Percentiles rank a stretch among this genome's conserved stretches.
Conservation (phyloP, 2,329 filamentous ascomycete species). For the Hypocreales sp. region DNA sequence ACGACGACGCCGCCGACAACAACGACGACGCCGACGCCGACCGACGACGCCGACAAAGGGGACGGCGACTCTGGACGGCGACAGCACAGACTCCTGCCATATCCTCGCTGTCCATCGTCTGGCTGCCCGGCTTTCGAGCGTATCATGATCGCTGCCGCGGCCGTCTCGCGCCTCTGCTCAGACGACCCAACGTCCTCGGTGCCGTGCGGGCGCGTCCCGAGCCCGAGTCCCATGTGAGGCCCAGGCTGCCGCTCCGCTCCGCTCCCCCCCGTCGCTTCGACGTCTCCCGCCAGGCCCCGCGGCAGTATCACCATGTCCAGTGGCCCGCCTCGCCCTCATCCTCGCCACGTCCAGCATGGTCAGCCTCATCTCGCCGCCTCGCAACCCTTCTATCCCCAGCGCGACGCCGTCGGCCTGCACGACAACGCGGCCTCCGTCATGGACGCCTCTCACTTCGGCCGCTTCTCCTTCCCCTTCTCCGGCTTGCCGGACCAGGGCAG, state of each 20-base stretch:
- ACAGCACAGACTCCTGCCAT: too few relatives aligned
- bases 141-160: conserved; percentile 1
- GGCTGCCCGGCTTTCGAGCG: too few relatives aligned
- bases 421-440: conserved; percentile 16
- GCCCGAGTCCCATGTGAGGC: background rate
- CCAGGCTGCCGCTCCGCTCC: background rate
- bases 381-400: conserved; percentile 9
- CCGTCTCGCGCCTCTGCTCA: background rate
- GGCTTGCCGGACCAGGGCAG: conserved; percentile 14
- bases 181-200: background rate
- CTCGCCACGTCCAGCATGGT: conserved; percentile 14
- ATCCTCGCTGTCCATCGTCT: too few relatives aligned
- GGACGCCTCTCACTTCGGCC: conserved; percentile 32
- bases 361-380: conserved; percentile 8
- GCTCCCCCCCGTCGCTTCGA: too few relatives aligned
- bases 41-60: too few relatives aligned
- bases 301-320: conserved; percentile 14
- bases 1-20: too few relatives aligned
- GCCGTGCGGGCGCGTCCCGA: background rate
- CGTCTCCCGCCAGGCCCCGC: too few relatives aligned
- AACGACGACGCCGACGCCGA: too few relatives aligned
- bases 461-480: conserved; percentile 36
- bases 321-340: conserved; percentile 12
- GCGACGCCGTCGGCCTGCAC: conserved; percentile 8
- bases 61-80: too few relatives aligned